Evolutionary conservation across 192 early-diverging fungal genomes (phyloP).

Genomic region (Coemansia sp.): DNA sequence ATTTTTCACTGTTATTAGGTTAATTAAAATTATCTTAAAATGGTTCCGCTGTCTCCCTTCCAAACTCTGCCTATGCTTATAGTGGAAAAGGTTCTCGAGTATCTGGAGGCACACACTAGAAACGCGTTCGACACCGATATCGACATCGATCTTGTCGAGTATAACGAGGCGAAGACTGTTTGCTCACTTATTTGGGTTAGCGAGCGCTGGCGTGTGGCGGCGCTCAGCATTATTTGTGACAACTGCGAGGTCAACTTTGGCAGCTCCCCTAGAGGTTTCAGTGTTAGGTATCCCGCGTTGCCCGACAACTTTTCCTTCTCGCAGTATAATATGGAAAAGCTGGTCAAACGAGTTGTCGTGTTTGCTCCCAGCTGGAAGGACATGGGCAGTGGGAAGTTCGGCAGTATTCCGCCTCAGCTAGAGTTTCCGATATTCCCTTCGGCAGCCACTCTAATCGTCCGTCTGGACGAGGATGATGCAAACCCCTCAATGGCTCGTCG

Average conservation of each 20-base stretch:
- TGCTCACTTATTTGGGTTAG: not conserved
- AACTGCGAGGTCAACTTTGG: not conserved
- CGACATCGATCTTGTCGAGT: not conserved
- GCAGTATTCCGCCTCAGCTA: too few species aligned
- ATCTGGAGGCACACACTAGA: not conserved
- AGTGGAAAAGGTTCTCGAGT: not conserved
- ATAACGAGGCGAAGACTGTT: not conserved
- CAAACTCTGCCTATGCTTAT: not conserved
- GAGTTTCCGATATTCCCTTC: not conserved
- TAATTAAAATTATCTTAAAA: too few species aligned
- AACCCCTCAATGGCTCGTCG: too few species aligned
- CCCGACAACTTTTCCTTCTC: not conserved
- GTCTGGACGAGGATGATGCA: too few species aligned
- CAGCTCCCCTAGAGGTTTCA: not conserved
- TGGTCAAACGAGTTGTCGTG: not conserved
- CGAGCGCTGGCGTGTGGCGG: not conserved
- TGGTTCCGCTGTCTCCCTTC: not conserved
- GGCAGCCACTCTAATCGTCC: too few species aligned
- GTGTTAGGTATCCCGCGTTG: not conserved
- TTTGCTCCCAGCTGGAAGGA: not conserved
- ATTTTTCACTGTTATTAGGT: too few species aligned
- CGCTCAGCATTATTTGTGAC: not conserved
- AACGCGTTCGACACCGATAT: not conserved
- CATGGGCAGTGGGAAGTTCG: not conserved
- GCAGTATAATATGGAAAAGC: not conserved